These are phyloP conservation scores for Phytophthora rubi DNA, from an alignment of 352 stramenopile species.

Conservation along the genomic window DNA sequence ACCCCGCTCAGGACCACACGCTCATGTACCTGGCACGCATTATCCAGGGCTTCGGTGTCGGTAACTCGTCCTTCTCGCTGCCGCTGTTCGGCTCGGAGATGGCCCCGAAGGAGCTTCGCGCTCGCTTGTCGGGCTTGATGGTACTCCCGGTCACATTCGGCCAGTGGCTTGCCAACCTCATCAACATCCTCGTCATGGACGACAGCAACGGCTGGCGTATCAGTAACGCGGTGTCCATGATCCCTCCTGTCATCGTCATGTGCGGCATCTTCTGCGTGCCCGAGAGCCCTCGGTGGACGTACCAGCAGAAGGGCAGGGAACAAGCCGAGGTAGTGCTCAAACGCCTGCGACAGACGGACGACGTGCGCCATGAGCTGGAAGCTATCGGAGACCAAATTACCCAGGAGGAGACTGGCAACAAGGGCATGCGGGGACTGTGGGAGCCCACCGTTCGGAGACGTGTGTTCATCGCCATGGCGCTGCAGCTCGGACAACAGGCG, in stretches of 20 bases:
- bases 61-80: slow-evolving; percentile 44
- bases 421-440: slow-evolving; percentile 36
- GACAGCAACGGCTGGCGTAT: slow-evolving; percentile 38
- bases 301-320: slow-evolving; percentile 34
- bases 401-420: slow-evolving; percentile 33
- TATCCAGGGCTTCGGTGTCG: slow-evolving; percentile 45
- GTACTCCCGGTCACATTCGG: slow-evolving; percentile 36
- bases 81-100: slow-evolving; percentile 50
- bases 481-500: slow-evolving; percentile 51
- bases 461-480: slow-evolving; percentile 39
- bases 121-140: slow-evolving; percentile 43
- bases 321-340: slow-evolving; percentile 42
- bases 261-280: slow-evolving; percentile 38
- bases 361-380: slow-evolving; percentile 41
- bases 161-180: slow-evolving; percentile 39
- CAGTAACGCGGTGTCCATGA: slow-evolving; percentile 45
- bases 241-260: slow-evolving; percentile 45
- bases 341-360: slow-evolving; percentile 38
- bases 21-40: slow-evolving; percentile 41
- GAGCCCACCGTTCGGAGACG: slow-evolving; percentile 37
- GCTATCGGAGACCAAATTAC: slow-evolving; percentile 48
- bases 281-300: slow-evolving; percentile 40
- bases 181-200: slow-evolving; percentile 42
- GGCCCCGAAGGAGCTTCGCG: slow-evolving; percentile 43
- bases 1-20: slow-evolving; percentile 28